A percentile compares a stretch with the other conserved stretches of the same genome.
Conservation (phyloP, 495 filamentous ascomycete species). For the Aspergillus incahuasiensis region DNA sequence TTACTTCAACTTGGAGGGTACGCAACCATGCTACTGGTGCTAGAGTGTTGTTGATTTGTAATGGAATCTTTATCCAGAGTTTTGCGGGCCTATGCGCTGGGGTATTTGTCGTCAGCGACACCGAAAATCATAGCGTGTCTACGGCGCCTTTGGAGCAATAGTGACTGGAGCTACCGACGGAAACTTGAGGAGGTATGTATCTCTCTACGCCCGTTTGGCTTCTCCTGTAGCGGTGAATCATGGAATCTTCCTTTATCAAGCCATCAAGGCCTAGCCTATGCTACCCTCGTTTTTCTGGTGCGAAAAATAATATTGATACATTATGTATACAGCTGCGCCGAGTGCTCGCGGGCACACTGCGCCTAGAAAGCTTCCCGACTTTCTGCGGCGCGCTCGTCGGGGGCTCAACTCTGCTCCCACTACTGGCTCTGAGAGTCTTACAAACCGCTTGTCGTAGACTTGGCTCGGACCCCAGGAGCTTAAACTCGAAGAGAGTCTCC, state of each 20-base stretch:
- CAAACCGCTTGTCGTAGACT: conserved; percentile 19
- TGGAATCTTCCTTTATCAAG: not conserved
- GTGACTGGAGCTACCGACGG: conserved; percentile 37
- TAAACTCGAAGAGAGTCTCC: conserved; percentile 14
- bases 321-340: conserved; percentile 27
- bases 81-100: conserved; percentile 68
- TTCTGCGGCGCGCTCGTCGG: conserved; percentile 77
- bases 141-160: conserved; percentile 43
- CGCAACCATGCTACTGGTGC: conserved; percentile 3
- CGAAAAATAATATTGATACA: conserved; percentile 3
- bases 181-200: conserved; percentile 37
- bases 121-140: conserved; percentile 60
- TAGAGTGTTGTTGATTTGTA: conserved; percentile 8
- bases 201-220: not conserved
- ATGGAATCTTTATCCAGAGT: conserved; percentile 43
- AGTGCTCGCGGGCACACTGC: conserved; percentile 35
- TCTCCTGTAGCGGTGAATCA: not conserved
- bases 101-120: conserved; percentile 65
- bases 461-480: conserved; percentile 15
- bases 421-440: conserved; percentile 31
- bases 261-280: not conserved
- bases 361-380: conserved; percentile 62
- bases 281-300: not conserved
- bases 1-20: conserved; percentile 18
- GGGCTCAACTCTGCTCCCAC: conserved; percentile 66